Evolutionary conservation across 129 eudicot genomes (phyloP), one percentile per base, ranked within the genome.

Genomic region (Gnaphalium uliginosum): DNA sequence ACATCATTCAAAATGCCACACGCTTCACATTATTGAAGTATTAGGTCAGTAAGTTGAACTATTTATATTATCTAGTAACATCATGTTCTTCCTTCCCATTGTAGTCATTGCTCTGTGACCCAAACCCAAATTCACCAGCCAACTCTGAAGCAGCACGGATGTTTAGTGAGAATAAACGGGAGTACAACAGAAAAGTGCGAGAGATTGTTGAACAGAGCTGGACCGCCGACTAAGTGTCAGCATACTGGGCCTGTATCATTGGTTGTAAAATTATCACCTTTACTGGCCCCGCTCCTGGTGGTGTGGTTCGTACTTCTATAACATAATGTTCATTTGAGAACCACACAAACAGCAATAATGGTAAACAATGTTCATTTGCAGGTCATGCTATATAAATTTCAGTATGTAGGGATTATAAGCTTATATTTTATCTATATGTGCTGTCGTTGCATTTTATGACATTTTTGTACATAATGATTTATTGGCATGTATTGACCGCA

Each of bases 171-270:
- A 89, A 85, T 69, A 89, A 89, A 81, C 86, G 96, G 2, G 96
- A 89, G 54, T 89, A 89, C 79, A 89, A 89, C 63, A 82, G 96
- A 46, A 89, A 80, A 81, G 96, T 89, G 43, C 87, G 88, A 58
- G 92, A 89, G 65, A 83, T 89, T 74, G 96, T 89, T 76, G 96
- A 89, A 82, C 96, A 89, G 83, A 89, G 96, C 89, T 89, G 96
- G 92, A 89, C 92, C 10, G 96, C 96, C 7, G 96, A 89, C 80
- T 89, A 69, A 81, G 50, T 59, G 18, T 19, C 57, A 30, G n/a
- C 56, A 39, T 46, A 33, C 69, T 18, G 39, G 51, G 70, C 46
- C 27, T 68, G 69, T 59, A 58, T 21, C 63, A 39, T 39, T 33
- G 54, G 30, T 21, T 22, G 69, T 37, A 76, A 50, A 23, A 66